Conservation (phyloP, 495 filamentous ascomycete genomes). For the Neurospora tetrasperma region DNA sequence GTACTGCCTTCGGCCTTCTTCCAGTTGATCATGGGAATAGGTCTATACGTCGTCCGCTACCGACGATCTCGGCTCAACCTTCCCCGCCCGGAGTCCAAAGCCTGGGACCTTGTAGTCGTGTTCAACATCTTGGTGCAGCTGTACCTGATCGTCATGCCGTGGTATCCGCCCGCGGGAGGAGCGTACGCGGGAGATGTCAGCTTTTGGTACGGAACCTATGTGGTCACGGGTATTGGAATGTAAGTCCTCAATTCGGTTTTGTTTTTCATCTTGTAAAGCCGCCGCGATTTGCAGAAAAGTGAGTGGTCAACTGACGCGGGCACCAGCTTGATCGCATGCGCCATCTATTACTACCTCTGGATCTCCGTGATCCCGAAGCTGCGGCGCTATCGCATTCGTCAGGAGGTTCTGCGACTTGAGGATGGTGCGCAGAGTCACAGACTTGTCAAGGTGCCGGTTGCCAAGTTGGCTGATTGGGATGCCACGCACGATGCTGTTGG, state of each 20-base stretch:
- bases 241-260: constrained; percentile 23
- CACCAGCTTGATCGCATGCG: constrained; percentile 38
- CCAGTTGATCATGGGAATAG: constrained; percentile 41
- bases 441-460: constrained; percentile 44
- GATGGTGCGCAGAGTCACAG: constrained; percentile 41
- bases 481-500: constrained; percentile 46
- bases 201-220: constrained; percentile 60
- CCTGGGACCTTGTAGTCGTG: constrained; percentile 43
- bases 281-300: neutral
- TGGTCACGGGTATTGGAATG: constrained; percentile 45
- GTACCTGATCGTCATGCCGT: constrained; percentile 52
- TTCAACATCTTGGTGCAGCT: constrained; percentile 46
- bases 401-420: constrained; percentile 40
- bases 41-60: constrained; percentile 43
- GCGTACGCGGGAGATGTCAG: constrained; percentile 48
- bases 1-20: constrained; percentile 46
- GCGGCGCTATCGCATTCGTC: constrained; percentile 42
- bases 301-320: neutral
- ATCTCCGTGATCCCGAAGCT: constrained; percentile 41
- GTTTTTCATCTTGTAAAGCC: neutral
- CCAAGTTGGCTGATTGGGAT: constrained; percentile 43
- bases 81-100: constrained; percentile 34
- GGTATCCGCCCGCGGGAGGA: constrained; percentile 52
- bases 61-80: constrained; percentile 39
- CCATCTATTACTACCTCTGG: constrained; percentile 47